Evolutionary conservation across 1,284 basidiomycete genomes (phyloP).

Genomic region (Boletus holoroseus): DNA sequence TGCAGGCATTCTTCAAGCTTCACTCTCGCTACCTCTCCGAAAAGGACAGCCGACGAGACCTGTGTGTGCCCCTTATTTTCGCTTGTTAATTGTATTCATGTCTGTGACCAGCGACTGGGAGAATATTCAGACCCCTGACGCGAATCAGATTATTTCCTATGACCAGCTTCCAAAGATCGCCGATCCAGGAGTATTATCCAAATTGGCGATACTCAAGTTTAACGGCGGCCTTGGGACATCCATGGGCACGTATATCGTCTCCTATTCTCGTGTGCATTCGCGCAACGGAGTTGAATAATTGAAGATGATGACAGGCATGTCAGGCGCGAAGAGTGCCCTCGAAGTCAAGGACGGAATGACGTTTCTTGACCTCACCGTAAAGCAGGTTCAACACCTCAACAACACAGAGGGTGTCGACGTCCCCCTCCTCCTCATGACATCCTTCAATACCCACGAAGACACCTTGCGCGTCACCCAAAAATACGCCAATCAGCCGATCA

Average conservation of each 20-base stretch:
- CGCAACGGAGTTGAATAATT: conserved; percentile 5
- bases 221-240: conserved; percentile 97
- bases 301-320: conserved; percentile 55
- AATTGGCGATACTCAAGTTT: conserved; percentile 95
- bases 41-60: conserved; percentile 84
- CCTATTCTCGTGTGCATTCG: neutral
- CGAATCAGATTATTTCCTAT: conserved; percentile 88
- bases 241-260: conserved; percentile 57
- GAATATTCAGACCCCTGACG: conserved; percentile 85
- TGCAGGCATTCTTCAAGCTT: conserved; percentile 96
- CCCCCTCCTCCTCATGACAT: conserved; percentile 97
- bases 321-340: conserved; percentile 81
- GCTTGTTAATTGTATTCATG: conserved; percentile 15
- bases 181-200: conserved; percentile 73
- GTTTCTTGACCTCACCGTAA: conserved; percentile 91
- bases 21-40: conserved; percentile 95
- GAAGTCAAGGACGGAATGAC: conserved; percentile 96
- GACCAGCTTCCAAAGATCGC: conserved; percentile 57
- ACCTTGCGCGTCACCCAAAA: conserved; percentile 96
- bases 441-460: conserved; percentile 97
- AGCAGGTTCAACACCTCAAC: conserved; percentile 87
- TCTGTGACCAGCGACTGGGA: conserved; percentile 78
- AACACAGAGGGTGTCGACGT: conserved; percentile 69
- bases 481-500: conserved; percentile 92
- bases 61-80: conserved; percentile 52